Evolutionary conservation across 129 eudicot genomes (phyloP).

Genomic region (Arctium lappa): DNA sequence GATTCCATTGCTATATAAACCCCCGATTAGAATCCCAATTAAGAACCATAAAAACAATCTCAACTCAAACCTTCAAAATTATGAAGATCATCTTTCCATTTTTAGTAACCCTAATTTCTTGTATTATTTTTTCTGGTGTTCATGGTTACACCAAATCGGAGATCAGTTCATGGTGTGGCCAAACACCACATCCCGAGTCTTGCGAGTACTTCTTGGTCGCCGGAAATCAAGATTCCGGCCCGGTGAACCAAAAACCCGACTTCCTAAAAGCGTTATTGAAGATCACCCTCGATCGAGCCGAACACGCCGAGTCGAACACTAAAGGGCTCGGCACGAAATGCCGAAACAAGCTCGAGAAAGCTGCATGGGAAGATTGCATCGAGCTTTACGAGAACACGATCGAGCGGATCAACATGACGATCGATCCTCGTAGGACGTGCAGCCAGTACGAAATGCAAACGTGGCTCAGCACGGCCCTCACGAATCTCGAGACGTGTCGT

Average conservation of each 20-base stretch:
- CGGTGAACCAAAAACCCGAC: constrained; percentile 43
- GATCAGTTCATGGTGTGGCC: constrained; percentile 58
- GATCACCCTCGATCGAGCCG: constrained; percentile 44
- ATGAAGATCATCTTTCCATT: constrained; percentile 14
- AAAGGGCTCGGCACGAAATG: constrained; percentile 53
- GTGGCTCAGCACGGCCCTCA: constrained; percentile 54
- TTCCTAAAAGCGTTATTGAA: constrained; percentile 48
- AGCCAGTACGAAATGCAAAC: constrained; percentile 41
- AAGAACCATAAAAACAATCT: neutral
- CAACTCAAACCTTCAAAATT: neutral
- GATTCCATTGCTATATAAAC: constrained; percentile 40
- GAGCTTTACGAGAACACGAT: constrained; percentile 62
- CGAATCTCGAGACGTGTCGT: constrained; percentile 48
- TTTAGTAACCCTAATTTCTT: constrained; percentile 23
- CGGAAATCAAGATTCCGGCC: constrained; percentile 22
- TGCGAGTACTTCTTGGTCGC: constrained; percentile 52
- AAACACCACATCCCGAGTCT: constrained; percentile 72
- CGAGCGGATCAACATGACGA: constrained; percentile 47
- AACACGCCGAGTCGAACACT: constrained; percentile 31
- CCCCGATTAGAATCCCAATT: constrained; percentile 10
- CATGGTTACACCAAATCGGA: constrained; percentile 17
- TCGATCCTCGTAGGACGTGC: constrained; percentile 39
- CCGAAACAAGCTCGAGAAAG: constrained; percentile 49
- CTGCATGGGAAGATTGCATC: constrained; percentile 78
- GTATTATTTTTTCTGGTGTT: constrained; percentile 25